Evolutionary conservation across 1,284 basidiomycete genomes (phyloP).

Genomic region (Trichosporon sp.): DNA sequence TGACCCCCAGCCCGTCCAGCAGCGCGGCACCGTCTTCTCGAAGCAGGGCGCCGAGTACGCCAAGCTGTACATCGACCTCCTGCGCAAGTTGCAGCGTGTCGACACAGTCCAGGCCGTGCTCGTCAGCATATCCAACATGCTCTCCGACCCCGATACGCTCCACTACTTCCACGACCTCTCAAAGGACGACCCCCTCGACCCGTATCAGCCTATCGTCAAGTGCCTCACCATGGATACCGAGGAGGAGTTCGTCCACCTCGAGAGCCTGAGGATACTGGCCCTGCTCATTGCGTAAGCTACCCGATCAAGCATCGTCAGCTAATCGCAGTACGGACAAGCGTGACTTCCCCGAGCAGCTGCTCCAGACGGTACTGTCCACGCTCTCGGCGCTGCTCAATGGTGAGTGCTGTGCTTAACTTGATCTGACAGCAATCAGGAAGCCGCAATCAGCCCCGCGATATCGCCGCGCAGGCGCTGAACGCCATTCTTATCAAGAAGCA

Average conservation of each 20-base stretch:
- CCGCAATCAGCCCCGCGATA: conserved; percentile 62
- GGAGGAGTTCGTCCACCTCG: conserved; percentile 90
- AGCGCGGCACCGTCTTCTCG: conserved; percentile 66
- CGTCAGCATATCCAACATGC: conserved; percentile 83
- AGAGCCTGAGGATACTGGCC: conserved; percentile 80
- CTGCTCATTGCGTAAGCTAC: conserved; percentile 64
- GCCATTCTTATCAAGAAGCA: conserved; percentile 74
- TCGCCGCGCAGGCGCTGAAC: conserved; percentile 84
- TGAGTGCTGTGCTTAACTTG: conserved; percentile 32
- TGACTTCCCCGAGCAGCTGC: conserved; percentile 54
- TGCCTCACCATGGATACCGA: conserved; percentile 64
- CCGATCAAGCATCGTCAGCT: not conserved
- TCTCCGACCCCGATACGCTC: conserved; percentile 53
- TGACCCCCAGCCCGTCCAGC: conserved; percentile 56
- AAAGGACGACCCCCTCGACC: conserved; percentile 59
- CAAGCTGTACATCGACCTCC: conserved; percentile 78
- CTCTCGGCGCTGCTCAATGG: conserved; percentile 63
- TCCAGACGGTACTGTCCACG: conserved; percentile 63
- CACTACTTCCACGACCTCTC: conserved; percentile 57
- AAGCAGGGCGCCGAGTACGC: conserved; percentile 78
- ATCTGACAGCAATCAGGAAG: conserved; percentile 11
- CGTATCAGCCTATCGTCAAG: conserved; percentile 78
- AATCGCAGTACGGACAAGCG: conserved; percentile 41
- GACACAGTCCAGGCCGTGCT: conserved; percentile 93
- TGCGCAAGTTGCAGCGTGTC: conserved; percentile 85